These are phyloP conservation scores for Plenodomus lindquistii DNA, from an alignment of 2,329 filamentous ascomycete species.

Conservation along the genomic window DNA sequence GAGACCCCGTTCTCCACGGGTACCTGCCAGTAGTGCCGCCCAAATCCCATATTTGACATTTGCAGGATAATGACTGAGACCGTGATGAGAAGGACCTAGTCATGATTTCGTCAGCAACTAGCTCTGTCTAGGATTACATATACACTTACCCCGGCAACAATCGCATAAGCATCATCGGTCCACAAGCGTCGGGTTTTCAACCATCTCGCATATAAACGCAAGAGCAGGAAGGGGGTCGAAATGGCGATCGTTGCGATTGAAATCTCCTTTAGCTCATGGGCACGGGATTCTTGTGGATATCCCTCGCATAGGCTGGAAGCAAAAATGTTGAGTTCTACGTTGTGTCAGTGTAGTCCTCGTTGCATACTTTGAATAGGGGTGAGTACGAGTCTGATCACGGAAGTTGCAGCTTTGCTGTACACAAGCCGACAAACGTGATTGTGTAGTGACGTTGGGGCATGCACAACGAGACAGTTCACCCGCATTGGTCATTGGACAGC, in stretches of 20 bases:
- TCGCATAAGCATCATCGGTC: conserved; percentile 15
- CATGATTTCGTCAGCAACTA: background rate
- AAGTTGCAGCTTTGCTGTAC: conserved; percentile 12
- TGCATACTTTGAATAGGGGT: too few species aligned
- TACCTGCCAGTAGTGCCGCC: conserved; percentile 19
- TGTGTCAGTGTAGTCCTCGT: background rate
- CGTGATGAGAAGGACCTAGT: conserved; percentile 11
- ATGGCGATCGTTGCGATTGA: conserved; percentile 13
- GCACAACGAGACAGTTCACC: conserved; percentile 9
- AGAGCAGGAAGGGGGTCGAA: conserved; percentile 6
- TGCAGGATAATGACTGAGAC: conserved; percentile 15
- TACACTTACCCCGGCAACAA: conserved; percentile 15
- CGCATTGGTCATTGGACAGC: conserved; percentile 14
- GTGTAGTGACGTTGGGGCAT: conserved; percentile 11
- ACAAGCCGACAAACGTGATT: conserved; percentile 11
- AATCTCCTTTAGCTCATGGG: conserved; percentile 8
- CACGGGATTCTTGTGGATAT: conserved; percentile 15
- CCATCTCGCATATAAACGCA: conserved; percentile 20
- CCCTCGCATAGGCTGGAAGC: conserved; percentile 10
- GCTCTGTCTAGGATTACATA: background rate
- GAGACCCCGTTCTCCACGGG: conserved; percentile 5
- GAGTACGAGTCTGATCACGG: conserved; percentile 7
- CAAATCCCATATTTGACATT: conserved; percentile 20
- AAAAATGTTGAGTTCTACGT: conserved; percentile 8
- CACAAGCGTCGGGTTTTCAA: conserved; percentile 12